Evolutionary conservation across 225 moss, liverwort and hornwort species (phyloP).

Genomic region (Pseudoscleropodium purum): DNA sequence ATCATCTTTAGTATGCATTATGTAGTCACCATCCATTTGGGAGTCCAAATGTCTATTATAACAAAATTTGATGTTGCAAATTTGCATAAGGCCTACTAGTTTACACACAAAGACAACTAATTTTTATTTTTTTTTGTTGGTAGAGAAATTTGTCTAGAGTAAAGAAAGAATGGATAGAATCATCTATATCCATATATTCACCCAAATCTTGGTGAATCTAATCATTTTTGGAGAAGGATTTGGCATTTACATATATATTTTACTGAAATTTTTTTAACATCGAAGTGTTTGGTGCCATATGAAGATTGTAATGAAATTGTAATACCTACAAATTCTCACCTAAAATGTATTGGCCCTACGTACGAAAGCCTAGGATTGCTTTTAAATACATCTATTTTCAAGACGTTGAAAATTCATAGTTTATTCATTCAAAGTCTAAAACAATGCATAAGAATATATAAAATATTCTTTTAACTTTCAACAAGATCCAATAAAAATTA

Average conservation of each 20-base stretch:
- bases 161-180: not conserved
- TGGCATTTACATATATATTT: not conserved
- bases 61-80: not conserved
- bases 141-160: rapidly evolving
- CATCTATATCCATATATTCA: not conserved
- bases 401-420: not conserved
- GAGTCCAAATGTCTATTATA: not conserved
- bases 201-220: not conserved
- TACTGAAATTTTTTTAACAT: too few relatives aligned
- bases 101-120: not conserved
- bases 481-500: not conserved
- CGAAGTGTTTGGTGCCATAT: not conserved
- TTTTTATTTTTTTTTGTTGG: not conserved
- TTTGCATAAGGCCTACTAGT: not conserved
- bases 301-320: not conserved
- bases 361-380: not conserved
- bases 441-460: not conserved
- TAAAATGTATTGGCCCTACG: too few relatives aligned
- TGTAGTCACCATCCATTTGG: too few relatives aligned
- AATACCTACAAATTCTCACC: too few relatives aligned
- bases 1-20: too few relatives aligned
- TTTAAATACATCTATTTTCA: not conserved
- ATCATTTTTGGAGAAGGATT: not conserved
- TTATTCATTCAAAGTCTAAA: not conserved
- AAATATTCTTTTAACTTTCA: not conserved